These are phyloP conservation scores for Erigeron canadensis DNA, from an alignment of 129 eudicot genomes.

Conservation along the genomic window DNA sequence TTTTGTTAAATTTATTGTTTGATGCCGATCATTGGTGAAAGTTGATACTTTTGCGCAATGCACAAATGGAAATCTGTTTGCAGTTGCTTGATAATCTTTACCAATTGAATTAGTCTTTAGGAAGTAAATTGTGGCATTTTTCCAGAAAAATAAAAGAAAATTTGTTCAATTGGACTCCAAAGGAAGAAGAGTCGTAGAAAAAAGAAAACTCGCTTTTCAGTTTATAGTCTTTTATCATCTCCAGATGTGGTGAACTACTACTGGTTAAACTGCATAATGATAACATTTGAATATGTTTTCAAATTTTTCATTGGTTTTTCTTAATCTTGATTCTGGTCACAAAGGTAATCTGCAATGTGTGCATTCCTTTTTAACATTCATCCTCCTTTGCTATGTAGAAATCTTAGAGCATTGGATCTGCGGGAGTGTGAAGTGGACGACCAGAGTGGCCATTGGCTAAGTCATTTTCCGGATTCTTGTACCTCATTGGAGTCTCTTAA, in stretches of 20 bases:
- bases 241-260: no score
- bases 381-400: constrained; percentile 38
- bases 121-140: no score
- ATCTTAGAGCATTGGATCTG: constrained; percentile 69
- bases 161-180: no score
- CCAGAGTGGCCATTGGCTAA: constrained; percentile 81
- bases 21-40: background rate
- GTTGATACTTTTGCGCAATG: background rate
- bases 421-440: constrained; percentile 92
- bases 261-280: no score
- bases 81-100: constrained; percentile 3
- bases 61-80: background rate
- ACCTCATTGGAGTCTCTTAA: constrained; percentile 75
- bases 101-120: background rate
- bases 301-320: background rate
- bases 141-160: no score
- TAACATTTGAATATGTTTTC: no score
- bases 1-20: background rate
- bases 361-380: background rate
- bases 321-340: background rate
- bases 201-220: no score
- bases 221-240: no score
- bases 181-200: no score
- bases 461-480: constrained; percentile 74
- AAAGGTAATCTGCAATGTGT: background rate